Conservation (phyloP, 2,329 filamentous ascomycete genomes). For the Rutstroemia sp. region DNA sequence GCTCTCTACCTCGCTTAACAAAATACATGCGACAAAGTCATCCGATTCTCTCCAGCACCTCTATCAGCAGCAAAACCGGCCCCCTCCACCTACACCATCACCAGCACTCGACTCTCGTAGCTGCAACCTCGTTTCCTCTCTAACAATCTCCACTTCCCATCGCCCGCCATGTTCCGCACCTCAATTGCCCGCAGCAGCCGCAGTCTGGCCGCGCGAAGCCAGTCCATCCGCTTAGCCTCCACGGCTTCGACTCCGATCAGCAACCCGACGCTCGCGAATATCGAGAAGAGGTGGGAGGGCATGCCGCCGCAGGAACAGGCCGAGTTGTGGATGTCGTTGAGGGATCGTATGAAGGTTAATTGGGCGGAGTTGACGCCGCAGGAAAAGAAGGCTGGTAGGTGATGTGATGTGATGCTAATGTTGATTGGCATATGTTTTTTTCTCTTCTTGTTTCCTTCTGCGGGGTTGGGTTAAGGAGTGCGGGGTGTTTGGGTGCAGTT, state of each 20-base stretch:
- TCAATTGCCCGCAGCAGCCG: slow-evolving; percentile 11
- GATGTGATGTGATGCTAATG: neutral
- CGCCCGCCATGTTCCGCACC: slow-evolving; percentile 15
- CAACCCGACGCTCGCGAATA: slow-evolving; percentile 94
- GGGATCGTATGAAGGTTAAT: slow-evolving; percentile 97
- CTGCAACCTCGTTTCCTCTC: neutral
- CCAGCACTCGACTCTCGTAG: neutral
- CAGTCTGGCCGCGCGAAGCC: slow-evolving; percentile 7
- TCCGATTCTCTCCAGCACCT: neutral
- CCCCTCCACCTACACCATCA: neutral
- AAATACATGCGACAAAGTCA: slow-evolving; percentile 8
- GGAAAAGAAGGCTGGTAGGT: slow-evolving; percentile 98
- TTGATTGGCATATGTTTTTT: neutral
- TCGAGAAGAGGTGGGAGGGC: slow-evolving; percentile 98
- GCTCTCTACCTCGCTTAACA: slow-evolving; percentile 8
- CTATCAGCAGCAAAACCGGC: neutral
- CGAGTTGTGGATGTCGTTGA: slow-evolving; percentile 95
- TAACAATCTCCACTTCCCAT: neutral
- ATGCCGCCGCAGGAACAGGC: slow-evolving; percentile 99
- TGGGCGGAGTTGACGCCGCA: slow-evolving; percentile 92
- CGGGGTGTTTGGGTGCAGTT: neutral
- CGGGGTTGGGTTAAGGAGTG: too few relatives aligned
- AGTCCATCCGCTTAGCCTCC: slow-evolving; percentile 12
- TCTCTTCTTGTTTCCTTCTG: neutral
- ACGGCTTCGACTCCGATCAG: slow-evolving; percentile 71